Evolutionary conservation across 2,329 filamentous ascomycete genomes (phyloP).

Genomic region (Diplocarpon mali): DNA sequence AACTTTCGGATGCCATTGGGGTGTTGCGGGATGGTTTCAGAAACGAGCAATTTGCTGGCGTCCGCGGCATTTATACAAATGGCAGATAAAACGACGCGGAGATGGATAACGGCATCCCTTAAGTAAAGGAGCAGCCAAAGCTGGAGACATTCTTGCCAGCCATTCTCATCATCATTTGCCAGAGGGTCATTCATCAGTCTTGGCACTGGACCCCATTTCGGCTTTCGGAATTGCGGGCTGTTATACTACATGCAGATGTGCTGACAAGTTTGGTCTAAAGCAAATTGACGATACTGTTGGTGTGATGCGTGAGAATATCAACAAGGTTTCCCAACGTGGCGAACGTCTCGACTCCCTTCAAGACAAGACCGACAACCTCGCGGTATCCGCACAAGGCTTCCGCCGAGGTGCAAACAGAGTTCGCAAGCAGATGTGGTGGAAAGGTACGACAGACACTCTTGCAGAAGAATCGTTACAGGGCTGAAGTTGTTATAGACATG

Average conservation of each 20-base stretch:
- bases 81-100: no score
- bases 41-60: no score
- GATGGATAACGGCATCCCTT: no score
- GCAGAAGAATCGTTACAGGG: neutral
- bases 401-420: constrained; percentile 92
- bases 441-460: constrained; percentile 29
- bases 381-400: constrained; percentile 88
- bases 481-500: constrained; percentile 52
- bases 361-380: constrained; percentile 91
- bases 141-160: neutral
- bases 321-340: constrained; percentile 89
- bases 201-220: neutral
- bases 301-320: constrained; percentile 96
- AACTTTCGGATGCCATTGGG: no score
- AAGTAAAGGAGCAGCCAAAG: no score
- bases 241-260: constrained; percentile 1
- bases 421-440: constrained; percentile 99
- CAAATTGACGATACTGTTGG: constrained; percentile 96
- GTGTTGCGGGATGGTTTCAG: no score
- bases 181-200: constrained; percentile 2
- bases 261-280: constrained; percentile 36
- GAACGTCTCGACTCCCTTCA: constrained; percentile 78
- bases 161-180: neutral
- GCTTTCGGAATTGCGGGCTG: neutral
- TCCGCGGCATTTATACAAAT: no score